Base-by-base conservation (phyloP, 345 rosid genomes). In the Lepidium aucheri region DNA sequence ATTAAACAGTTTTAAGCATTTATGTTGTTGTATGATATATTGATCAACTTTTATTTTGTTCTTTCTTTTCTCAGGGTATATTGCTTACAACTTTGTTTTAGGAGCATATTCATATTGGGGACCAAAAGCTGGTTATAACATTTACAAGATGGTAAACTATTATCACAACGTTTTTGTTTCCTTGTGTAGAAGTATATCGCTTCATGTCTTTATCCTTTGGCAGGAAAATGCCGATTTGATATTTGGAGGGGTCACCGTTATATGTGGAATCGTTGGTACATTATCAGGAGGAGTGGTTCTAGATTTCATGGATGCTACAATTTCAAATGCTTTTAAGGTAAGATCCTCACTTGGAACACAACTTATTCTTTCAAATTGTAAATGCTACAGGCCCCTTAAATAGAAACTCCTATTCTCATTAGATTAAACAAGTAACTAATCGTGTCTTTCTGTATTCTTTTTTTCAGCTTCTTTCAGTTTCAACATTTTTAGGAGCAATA, bases 31-130 rank as follows among this genome's bases (percentile, higher is more conserved):
- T 53, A 62, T 61, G 26, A 32, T 39, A 43, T 33, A 50, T 20
- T 20, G 65, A 80, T 83, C 74, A 68, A 79, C 67, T 90, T 85
- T 82, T 79, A 12, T 51, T 44, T 24, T 63, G 57, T 56, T 38
- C 24, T 39, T 68, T 47, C 16, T 18, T 24, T 74, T 78, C 69
- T 57, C 82, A 93, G 98, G 98, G 42, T 81, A 86, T 72, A 69
- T 86, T 51, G 83, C 83, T n/a, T 93, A 93, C 88, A 93, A 76
- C 77, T 93, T 90, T 43, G 98, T 93, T 63, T 51, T 93, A 40
- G 97, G 98, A 26, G 98, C 98, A 53, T 93, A 93, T 78, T 90
- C 97, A 8, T 93, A 90, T 63, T 93, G 97, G 97, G 96, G 97
- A 4, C 98, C 98, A 41, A 93, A 93, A 78, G 98, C 97, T 73